Base-by-base conservation (phyloP, 345 rosid species). In the Pugionium cornutum region DNA sequence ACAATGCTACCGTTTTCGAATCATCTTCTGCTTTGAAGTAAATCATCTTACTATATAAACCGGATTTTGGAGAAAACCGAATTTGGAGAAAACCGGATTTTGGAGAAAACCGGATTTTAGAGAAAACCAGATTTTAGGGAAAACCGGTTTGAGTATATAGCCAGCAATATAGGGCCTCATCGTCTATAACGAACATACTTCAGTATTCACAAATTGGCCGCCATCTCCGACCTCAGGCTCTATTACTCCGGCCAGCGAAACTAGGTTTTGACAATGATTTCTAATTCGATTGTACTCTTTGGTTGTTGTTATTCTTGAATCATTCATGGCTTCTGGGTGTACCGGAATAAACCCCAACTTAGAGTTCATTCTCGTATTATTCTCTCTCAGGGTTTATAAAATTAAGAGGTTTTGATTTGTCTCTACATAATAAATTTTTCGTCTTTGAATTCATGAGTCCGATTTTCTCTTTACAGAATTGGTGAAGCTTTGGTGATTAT, bases 61-160 rank as follows among this genome's bases (percentile, higher is more conserved):
- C 18, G 18, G 18, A 18, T 18, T 18, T 18, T 18, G 18, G 18
- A 18, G 18, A 18, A 18, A 18, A 18, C 18, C 18, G 18, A 0
- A 18, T 18, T 18, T 18, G 18, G 18, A 18, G 18, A 18, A 18
- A 18, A 18, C 18, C 18, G 18, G 18, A 18, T 18, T 18, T 18
- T 18, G 18, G 18, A 18, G 18, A 18, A 26, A 64, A 64, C 75
- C 75, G 59, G 47, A 28, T 11, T n/a, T 34, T 28, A 6, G 39
- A 30, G 5, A 35, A 18, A 18, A 64, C 68, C 69, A 35, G 35
- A 33, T 4, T 4, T 27, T 2, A 34, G n/a, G n/a, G 2, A 33
- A 4, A 56, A 64, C 58, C 76, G 76, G 76, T 58, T 59, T 52
- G 37, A 50, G 4, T 51, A 58, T 48, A 66, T 18, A 18, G 18